These are phyloP conservation scores for Trichosanthes cucumerina DNA, from an alignment of 306 rosid species.

Conservation along the genomic window DNA sequence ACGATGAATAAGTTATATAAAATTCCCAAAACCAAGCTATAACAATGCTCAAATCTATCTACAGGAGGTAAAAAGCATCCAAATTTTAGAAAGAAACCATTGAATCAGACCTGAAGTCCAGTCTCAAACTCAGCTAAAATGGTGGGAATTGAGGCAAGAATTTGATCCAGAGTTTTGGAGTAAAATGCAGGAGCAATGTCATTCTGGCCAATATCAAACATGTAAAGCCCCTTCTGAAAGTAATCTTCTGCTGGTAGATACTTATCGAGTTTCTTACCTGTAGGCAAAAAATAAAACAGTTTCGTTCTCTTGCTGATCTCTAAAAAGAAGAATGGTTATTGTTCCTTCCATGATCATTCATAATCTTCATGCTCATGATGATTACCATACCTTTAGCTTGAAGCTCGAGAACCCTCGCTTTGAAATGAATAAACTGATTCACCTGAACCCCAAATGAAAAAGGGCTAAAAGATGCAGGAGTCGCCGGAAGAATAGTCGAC, in stretches of 20 bases:
- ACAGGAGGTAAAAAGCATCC: not conserved
- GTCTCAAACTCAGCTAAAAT: slow-evolving; percentile 56
- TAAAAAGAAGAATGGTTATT: not conserved
- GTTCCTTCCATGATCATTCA: not conserved
- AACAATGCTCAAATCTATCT: not conserved
- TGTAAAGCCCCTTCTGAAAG: slow-evolving; percentile 59
- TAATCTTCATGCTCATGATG: not conserved
- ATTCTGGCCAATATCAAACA: slow-evolving; percentile 91
- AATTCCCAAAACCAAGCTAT: not conserved
- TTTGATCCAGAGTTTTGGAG: slow-evolving; percentile 58
- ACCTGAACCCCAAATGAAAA: slow-evolving; percentile 74
- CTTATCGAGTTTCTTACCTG: slow-evolving; percentile 32
- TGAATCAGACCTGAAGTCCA: slow-evolving; percentile 53
- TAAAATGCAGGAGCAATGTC: slow-evolving; percentile 80
- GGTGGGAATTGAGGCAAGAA: slow-evolving; percentile 60
- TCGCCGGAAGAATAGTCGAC: slow-evolving; percentile 66
- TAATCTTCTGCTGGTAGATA: slow-evolving; percentile 48
- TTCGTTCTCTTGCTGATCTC: not conserved
- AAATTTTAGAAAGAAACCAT: not conserved
- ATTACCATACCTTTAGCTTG: slow-evolving; percentile 30
- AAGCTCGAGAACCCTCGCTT: slow-evolving; percentile 61
- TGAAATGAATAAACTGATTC: slow-evolving; percentile 60
- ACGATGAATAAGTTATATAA: not conserved
- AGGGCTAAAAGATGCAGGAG: slow-evolving; percentile 49
- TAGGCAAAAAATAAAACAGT: not conserved